Conservation (phyloP, 2,329 filamentous ascomycete species). For the Phaeosphaeriaceae sp. region DNA sequence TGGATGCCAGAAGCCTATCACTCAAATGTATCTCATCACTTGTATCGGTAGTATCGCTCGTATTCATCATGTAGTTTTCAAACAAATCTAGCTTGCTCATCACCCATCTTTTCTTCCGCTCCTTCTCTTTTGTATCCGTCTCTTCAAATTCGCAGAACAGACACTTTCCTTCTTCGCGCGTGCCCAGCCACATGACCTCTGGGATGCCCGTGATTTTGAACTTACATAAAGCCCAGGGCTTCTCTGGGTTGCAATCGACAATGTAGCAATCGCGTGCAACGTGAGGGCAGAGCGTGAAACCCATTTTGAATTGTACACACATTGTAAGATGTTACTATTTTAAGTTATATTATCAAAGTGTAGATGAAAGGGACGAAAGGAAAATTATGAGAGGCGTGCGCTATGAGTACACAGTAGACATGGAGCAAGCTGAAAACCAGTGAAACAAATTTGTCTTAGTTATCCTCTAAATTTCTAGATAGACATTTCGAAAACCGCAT, state of each 20-base stretch:
- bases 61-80: not conserved
- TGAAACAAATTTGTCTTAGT: not conserved
- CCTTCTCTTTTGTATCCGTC: not conserved
- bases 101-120: not conserved
- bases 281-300: not conserved
- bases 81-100: not conserved
- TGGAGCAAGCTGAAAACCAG: not conserved
- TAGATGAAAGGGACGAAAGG: not conserved
- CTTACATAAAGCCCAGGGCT: not conserved
- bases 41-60: not conserved
- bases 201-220: not conserved
- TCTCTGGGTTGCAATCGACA: not conserved
- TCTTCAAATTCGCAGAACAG: not conserved
- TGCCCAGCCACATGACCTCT: not conserved
- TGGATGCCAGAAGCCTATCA: not conserved
- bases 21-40: not conserved
- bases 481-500: not conserved
- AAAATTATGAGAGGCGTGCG: not conserved
- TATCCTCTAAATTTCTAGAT: too few relatives aligned
- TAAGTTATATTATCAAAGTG: not conserved
- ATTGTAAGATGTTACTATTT: not conserved
- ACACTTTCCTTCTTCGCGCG: not conserved
- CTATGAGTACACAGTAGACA: not conserved
- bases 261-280: not conserved
- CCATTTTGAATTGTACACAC: conserved; percentile 1